Base-by-base conservation (phyloP, 2,329 filamentous ascomycete species). In the Rhynchosporium graminicola region DNA sequence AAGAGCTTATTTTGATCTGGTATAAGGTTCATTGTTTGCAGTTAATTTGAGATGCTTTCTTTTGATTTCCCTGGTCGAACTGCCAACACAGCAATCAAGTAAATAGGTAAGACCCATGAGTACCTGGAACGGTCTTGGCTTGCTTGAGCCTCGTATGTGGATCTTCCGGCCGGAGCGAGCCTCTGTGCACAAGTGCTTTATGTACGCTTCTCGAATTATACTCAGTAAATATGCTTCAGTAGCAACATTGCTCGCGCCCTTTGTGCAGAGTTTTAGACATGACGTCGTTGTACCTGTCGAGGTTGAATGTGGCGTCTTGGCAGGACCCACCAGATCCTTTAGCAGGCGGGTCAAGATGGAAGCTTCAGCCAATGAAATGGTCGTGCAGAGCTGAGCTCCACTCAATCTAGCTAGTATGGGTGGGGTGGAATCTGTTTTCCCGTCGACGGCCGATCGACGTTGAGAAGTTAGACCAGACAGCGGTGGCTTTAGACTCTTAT, bases 231-330 rank as follows among this genome's bases (percentile, higher is more conserved):
- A 36, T 54, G 51, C 20, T 20, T 20, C 20, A 20, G 20, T 20
- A 20, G 20, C 51, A 54, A 42, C 51, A 54, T 54, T 54, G 38
- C 38, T 54, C 51, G 51, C 51, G 15, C n/a, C 33, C 12, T 40
- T 54, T 54, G 51, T 54, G 51, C 51, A 54, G 51, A 54, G 33
- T 54, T 54, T 54, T 40, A 54, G 51, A 54, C 15, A 54, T 54
- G 51, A 54, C 51, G 51, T 54, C 51, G 51, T 2, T 40, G 51
- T 36, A 28, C 33, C 36, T 6, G 7, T 54, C 9, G 51, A 29
- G 20, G 36, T 28, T 3, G 28, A 46, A 46, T 46, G 29, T 10
- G 20, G 55, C 55, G 42, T 26, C 55, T 57, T 57, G 55, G 55
- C 43, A 45, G 40, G 55, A 7, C 55, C 55, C 40, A 36, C 55